Evolutionary conservation across 257 asterid genomes (phyloP), one percentile per base, ranked within the genome.

Genomic region (Penstemon davidsonii): DNA sequence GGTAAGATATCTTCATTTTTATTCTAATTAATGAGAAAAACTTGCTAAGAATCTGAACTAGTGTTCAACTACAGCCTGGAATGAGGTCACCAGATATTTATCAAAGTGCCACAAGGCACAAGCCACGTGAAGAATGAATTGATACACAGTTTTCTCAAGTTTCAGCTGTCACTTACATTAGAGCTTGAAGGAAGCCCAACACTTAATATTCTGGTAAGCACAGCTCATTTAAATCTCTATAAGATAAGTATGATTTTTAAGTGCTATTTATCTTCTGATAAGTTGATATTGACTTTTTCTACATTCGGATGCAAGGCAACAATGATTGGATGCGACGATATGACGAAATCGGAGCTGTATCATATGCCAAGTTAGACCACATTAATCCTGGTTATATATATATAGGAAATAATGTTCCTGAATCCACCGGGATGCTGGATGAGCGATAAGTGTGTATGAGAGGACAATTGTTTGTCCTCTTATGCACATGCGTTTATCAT

Each of bases 41-140:
- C 18, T 11, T 55, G 36, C 10, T 25, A 13, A 19, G 53, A 37
- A 66, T 55, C 67, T 64, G 41, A 63, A 65, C 37, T 52, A 36
- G 50, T 54, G 43, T 54, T 72, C 42, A 54, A 52, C 67, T 80
- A 79, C 89, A 93, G 99, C 88, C 74, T 90, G 96, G 97, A 77
- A 73, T 64, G 99, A 93, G 75, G 92, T 87, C 75, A 64, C 70
- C 50, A 78, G 69, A 64, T 82, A 69, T 76, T 76, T 90, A 75
- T 85, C 92, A 43, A 25, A 76, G 68, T 90, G 99, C 84, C 96
- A 85, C 70, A 88, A 75, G 71, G 81, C 85, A 44, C 80, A 75
- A 67, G 83, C 33, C 33, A 25, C 33, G 33, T 25, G 33, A 73
- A 63, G 90, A 94, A 79, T 86, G 64, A 81, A 15, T 36, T 5